Conservation (phyloP, 2,329 filamentous ascomycete species). For the Fusarium tuaranense region DNA sequence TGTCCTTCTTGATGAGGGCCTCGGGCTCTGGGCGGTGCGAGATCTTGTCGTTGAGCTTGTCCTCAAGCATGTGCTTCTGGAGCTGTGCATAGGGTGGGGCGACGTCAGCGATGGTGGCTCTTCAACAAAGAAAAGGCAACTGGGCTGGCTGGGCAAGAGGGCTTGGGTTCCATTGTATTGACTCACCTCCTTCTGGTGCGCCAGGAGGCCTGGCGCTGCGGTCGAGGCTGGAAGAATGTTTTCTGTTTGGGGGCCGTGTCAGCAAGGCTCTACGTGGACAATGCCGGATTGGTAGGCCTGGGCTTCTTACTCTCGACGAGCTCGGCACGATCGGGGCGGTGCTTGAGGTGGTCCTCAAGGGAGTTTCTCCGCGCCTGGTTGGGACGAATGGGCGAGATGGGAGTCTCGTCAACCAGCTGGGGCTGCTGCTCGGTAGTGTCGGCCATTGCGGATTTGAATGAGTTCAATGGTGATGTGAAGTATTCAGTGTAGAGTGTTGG, state of each 20-base stretch:
- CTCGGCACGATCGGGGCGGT: constrained; percentile 80
- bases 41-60: constrained; percentile 89
- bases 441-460: constrained; percentile 39
- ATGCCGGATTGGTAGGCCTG: constrained; percentile 43
- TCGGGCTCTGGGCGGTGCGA: constrained; percentile 81
- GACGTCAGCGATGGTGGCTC: constrained; percentile 23
- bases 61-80: constrained; percentile 87
- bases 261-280: constrained; percentile 38
- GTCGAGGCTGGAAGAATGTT: constrained; percentile 87
- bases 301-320: constrained; percentile 78
- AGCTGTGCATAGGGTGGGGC: constrained; percentile 58
- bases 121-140: neutral
- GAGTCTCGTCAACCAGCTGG: constrained; percentile 60
- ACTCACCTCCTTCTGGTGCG: constrained; percentile 78
- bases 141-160: neutral
- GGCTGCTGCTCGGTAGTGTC: constrained; percentile 41
- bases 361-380: constrained; percentile 72
- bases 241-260: constrained; percentile 59
- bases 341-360: constrained; percentile 77
- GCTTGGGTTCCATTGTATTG: neutral
- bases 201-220: constrained; percentile 82
- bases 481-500: neutral
- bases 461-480: constrained; percentile 1
- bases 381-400: constrained; percentile 67
- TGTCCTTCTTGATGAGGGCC: constrained; percentile 81